A percentile compares a stretch with the other conserved stretches of the same genome.
Evolutionary conservation across 805 yeast genomes (phyloP).

Genomic region (Candida coleopterorum): DNA sequence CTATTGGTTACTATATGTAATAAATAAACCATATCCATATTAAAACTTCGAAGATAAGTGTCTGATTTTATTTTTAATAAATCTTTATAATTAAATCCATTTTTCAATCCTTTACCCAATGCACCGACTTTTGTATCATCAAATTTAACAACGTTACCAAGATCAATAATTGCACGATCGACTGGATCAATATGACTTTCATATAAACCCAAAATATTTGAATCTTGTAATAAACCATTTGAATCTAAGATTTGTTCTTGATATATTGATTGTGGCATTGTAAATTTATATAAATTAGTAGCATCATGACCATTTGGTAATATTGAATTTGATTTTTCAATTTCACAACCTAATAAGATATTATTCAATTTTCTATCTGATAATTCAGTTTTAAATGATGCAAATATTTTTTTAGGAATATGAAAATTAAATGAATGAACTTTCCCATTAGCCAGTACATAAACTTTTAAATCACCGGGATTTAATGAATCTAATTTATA

Average conservation of each 20-base stretch:
- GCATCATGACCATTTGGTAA: constrained; percentile 68
- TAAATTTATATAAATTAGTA: constrained; percentile 51
- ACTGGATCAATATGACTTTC: constrained; percentile 65
- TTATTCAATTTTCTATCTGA: constrained; percentile 26
- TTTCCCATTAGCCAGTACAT: constrained; percentile 61
- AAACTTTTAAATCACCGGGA: constrained; percentile 78
- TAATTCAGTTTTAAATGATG: constrained; percentile 53
- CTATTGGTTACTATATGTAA: constrained; percentile 69
- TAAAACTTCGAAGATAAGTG: constrained; percentile 51
- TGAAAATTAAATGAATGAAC: constrained; percentile 70
- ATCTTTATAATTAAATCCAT: constrained; percentile 72
- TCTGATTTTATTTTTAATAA: constrained; percentile 44
- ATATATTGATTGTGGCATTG: constrained; percentile 63
- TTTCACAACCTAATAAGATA: constrained; percentile 46
- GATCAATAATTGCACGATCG: constrained; percentile 71
- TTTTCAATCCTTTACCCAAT: constrained; percentile 77
- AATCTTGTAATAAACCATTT: constrained; percentile 59
- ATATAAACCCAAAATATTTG: constrained; percentile 62
- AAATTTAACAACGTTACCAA: constrained; percentile 71
- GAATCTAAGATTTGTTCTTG: constrained; percentile 52
- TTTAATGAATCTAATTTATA: constrained; percentile 47
- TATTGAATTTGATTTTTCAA: constrained; percentile 54
- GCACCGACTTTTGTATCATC: constrained; percentile 74
- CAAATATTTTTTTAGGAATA: constrained; percentile 68
- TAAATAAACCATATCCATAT: constrained; percentile 57